Conservation (phyloP, 2,329 filamentous ascomycete genomes). For the Dothidotthia symphoricarpi region DNA sequence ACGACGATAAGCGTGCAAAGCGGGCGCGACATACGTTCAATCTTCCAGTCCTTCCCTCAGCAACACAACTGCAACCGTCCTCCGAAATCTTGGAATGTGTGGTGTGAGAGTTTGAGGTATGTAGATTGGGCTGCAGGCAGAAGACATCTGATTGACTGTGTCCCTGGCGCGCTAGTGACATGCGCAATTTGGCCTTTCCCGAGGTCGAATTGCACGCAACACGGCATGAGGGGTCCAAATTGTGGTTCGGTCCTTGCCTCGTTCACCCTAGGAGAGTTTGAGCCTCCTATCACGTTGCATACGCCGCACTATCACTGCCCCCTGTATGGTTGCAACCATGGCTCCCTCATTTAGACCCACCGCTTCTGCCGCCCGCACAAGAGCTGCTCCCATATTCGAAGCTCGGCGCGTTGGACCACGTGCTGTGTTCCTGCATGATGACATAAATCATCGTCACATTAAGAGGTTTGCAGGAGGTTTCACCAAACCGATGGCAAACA, state of each 20-base stretch:
- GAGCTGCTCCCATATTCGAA: too few relatives aligned
- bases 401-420: not conserved
- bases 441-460: too few relatives aligned
- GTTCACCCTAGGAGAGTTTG: conserved; percentile 13
- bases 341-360: conserved; percentile 7
- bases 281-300: conserved; percentile 4
- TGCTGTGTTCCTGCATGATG: too few relatives aligned
- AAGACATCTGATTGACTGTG: conserved; percentile 23
- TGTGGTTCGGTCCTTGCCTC: conserved; percentile 16
- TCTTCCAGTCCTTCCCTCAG: conserved; percentile 44
- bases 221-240: conserved; percentile 12
- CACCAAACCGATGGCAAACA: too few relatives aligned
- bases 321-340: conserved; percentile 5
- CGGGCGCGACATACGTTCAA: conserved; percentile 30
- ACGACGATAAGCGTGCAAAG: conserved; percentile 3
- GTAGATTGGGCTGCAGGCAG: conserved; percentile 22
- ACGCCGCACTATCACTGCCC: conserved; percentile 1
- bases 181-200: conserved; percentile 27
- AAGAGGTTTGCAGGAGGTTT: not conserved
- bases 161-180: conserved; percentile 22
- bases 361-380: conserved; percentile 24
- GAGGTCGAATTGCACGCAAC: conserved; percentile 22
- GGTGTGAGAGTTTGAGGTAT: conserved; percentile 22
- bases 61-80: conserved; percentile 43
- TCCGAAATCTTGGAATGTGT: conserved; percentile 23